Conservation (phyloP, 805 yeast genomes). For the Teunomyces atbi region DNA sequence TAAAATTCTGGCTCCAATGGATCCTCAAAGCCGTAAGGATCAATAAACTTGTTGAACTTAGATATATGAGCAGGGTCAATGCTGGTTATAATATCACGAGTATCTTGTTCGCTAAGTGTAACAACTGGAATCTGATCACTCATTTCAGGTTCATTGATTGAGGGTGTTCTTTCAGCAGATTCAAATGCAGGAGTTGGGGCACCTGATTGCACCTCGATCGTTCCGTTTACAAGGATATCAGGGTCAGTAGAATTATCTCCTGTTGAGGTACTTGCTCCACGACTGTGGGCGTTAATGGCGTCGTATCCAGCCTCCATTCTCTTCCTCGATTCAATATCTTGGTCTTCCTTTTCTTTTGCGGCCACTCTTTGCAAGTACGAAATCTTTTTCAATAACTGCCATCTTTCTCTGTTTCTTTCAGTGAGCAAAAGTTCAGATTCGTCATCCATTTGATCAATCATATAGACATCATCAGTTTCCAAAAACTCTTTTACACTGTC, state of each 20-base stretch:
- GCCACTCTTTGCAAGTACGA: constrained; percentile 68
- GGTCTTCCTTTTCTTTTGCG: constrained; percentile 44
- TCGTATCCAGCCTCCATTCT: constrained; percentile 34
- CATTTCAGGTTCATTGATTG: constrained; percentile 11
- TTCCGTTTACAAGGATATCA: constrained; percentile 5
- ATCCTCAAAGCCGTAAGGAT: constrained; percentile 86
- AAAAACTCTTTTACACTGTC: constrained; percentile 59
- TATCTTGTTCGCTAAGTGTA: constrained; percentile 42
- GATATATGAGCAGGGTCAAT: constrained; percentile 38
- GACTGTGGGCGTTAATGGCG: background rate
- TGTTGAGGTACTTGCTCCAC: background rate
- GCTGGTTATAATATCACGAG: constrained; percentile 37
- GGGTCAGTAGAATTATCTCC: constrained; percentile 6
- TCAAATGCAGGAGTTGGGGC: background rate
- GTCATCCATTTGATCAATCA: constrained; percentile 34
- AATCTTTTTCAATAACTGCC: constrained; percentile 69
- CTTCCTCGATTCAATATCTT: constrained; percentile 36
- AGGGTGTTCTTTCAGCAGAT: constrained; percentile 6
- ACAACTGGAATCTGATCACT: constrained; percentile 35
- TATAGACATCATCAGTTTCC: constrained; percentile 40
- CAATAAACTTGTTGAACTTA: constrained; percentile 53
- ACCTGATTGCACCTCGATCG: constrained; percentile 1
- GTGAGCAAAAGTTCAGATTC: constrained; percentile 39
- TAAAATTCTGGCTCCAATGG: constrained; percentile 81
- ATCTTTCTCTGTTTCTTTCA: constrained; percentile 54